Base-by-base conservation (phyloP, 257 asterid species). In the Galeopsis tetrahit region DNA sequence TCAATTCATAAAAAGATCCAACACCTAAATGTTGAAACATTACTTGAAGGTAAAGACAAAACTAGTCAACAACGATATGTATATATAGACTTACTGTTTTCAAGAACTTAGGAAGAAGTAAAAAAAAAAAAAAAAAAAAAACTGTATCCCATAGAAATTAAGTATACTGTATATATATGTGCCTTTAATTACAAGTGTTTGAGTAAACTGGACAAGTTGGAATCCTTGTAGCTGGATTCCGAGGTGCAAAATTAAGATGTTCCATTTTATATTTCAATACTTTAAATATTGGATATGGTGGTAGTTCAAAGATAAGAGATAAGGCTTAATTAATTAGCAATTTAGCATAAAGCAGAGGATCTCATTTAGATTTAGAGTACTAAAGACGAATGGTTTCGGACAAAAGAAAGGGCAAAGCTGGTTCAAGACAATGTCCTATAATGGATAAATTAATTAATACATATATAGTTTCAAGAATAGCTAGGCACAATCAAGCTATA, bases 401-500 rank as follows among this genome's bases (percentile, higher is more conserved):
- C 63, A 15, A 56, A 73, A 66, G 71, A 79, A 60, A 60, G 59
- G 69, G 66, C 68, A 75, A 61, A 75, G 70, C 52, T 32, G 78
- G 57, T 66, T 63, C 62, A 66, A 31, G 52, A 59, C 71, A 62
- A 65, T 75, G 80, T 70, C 72, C 76, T 71, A 69, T 39, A 52
- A 43, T 44, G 43, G 13, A 68, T 71, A 68, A 44, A 60, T 55
- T 42, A 17, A 64, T 21, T 1, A n/a, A n/a, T n/a, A n/a, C n/a
- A n/a, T 57, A 14, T 39, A 63, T 58, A 82, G 62, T 61, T 59
- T 70, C 72, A 83, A 77, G 83, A 72, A 76, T 74, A n/a, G n/a
- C n/a, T n/a, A 74, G 79, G 71, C 55, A 74, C 79, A 76, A 74
- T 70, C 76, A 71, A 77, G 59, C 68, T 44, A 52, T 79, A 75